Conservation (phyloP, 768 basidiomycete species). For the Agaricus blazei region DNA sequence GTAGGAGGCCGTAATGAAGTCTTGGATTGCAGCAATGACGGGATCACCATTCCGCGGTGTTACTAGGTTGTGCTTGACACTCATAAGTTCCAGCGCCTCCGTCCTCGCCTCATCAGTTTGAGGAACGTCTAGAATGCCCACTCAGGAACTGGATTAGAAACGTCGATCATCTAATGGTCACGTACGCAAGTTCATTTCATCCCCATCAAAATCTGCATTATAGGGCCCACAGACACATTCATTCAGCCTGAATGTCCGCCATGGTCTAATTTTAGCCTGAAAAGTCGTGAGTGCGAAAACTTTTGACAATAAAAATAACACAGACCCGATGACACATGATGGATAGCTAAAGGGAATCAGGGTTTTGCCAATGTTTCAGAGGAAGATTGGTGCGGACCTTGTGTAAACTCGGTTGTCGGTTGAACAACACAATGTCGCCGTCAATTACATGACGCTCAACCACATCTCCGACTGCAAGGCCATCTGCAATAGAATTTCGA, state of each 20-base stretch:
- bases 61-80: conserved; percentile 92
- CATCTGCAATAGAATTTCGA: conserved; percentile 72
- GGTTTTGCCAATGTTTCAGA: neutral
- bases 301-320: neutral
- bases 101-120: conserved; percentile 98
- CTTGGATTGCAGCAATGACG: conserved; percentile 98
- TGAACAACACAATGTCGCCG: conserved; percentile 95
- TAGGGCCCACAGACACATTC: conserved; percentile 99
- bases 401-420: conserved; percentile 97
- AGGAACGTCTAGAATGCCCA: conserved; percentile 69
- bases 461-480: conserved; percentile 79
- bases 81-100: conserved; percentile 97
- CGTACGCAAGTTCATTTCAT: conserved; percentile 99
- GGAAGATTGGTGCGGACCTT: conserved; percentile 45
- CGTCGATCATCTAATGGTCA: neutral
- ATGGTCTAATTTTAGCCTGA: conserved; percentile 87
- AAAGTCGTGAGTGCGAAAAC: neutral
- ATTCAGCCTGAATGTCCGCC: conserved; percentile 95
- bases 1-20: conserved; percentile 98
- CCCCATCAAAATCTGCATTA: conserved; percentile 99
- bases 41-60: conserved; percentile 98
- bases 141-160: neutral
- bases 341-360: conserved; percentile 56
- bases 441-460: conserved; percentile 95
- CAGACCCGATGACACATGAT: conserved; percentile 95